Conservation (phyloP, 345 rosid genomes). For the Eucalyptus sideroxylon region DNA sequence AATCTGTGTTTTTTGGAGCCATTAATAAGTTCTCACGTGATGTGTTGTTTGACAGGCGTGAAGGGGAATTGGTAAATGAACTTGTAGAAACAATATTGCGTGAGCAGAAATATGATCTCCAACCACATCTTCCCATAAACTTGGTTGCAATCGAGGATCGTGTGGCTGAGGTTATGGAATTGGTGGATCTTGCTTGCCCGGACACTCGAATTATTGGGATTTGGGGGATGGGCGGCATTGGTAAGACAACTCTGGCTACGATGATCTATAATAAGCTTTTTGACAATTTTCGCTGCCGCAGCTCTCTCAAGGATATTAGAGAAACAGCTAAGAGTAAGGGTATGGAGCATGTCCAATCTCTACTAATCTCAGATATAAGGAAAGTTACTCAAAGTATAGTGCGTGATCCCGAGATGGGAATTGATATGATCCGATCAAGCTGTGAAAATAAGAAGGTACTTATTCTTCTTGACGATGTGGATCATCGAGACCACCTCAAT, state of each 20-base stretch:
- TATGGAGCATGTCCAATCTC: fast-evolving
- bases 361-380: fast-evolving
- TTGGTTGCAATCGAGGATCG: not conserved
- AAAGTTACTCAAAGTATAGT: fast-evolving
- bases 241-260: not conserved
- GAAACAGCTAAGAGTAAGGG: fast-evolving
- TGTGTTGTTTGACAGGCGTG: too few relatives aligned
- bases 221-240: not conserved
- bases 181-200: fast-evolving
- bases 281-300: fast-evolving
- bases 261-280: fast-evolving
- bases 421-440: fast-evolving
- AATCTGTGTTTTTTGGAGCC: fast-evolving
- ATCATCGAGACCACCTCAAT: fast-evolving
- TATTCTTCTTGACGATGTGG: not conserved
- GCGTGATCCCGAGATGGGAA: fast-evolving
- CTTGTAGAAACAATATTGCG: fast-evolving
- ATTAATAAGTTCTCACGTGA: too few relatives aligned
- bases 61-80: too few relatives aligned
- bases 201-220: not conserved
- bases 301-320: not conserved
- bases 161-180: not conserved
- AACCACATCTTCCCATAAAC: fast-evolving
- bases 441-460: not conserved
- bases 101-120: not conserved